Percentiles rank a stretch among this genome's conserved stretches.
Evolutionary conservation across 306 rosid genomes (phyloP).

Genomic region (Lagenaria siceraria): DNA sequence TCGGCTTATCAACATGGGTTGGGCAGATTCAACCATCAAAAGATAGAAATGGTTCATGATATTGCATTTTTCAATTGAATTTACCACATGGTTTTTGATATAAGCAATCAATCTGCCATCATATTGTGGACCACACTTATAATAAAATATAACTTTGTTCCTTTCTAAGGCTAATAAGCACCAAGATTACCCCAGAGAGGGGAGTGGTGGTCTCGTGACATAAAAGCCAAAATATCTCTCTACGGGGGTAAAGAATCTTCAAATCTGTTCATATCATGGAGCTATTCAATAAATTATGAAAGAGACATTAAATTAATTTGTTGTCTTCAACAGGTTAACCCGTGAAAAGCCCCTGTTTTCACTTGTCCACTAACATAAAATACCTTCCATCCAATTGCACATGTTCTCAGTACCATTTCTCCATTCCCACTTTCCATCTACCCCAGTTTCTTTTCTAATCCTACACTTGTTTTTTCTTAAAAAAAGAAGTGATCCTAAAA

Average conservation of each 20-base stretch:
- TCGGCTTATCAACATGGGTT: neutral
- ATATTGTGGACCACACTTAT: neutral
- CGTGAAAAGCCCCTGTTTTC: conserved; percentile 1
- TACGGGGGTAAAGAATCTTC: conserved; percentile 2
- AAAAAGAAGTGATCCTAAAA: neutral
- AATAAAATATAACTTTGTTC: neutral
- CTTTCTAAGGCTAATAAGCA: neutral
- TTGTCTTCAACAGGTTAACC: neutral
- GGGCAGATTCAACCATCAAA: neutral
- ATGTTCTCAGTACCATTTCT: neutral
- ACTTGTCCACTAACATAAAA: neutral
- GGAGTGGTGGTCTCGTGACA: conserved; percentile 8
- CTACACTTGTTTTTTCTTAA: neutral
- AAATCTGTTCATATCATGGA: neutral
- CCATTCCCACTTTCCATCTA: neutral
- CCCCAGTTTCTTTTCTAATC: neutral
- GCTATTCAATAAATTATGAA: conserved; percentile 2
- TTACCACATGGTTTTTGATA: neutral
- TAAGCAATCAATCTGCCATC: neutral
- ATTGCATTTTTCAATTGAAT: neutral
- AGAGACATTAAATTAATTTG: neutral
- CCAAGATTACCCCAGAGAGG: neutral
- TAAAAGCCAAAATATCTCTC: conserved; percentile 1
- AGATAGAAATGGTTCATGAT: neutral
- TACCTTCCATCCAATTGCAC: neutral